Percentiles rank a stretch among this genome's conserved stretches.
Evolutionary conservation across 202 grass and related monocot species (phyloP).

Genomic region (Zoysia matrella): DNA sequence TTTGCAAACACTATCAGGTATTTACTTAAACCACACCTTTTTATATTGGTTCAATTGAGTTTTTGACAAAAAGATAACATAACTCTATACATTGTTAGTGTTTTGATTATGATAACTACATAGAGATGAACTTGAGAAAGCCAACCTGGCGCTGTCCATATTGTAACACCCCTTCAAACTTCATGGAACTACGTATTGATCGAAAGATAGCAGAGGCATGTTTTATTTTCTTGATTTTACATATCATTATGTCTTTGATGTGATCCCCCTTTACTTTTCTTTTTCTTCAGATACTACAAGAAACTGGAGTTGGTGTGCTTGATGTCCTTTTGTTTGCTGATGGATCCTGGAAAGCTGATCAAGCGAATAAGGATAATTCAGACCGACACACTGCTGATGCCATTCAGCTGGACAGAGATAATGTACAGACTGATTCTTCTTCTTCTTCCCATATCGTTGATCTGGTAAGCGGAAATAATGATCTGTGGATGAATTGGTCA

Average conservation of each 20-base stretch:
- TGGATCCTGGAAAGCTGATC: conserved; percentile 77
- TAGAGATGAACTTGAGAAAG: conserved; percentile 90
- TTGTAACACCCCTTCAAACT: conserved; percentile 79
- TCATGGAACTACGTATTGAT: conserved; percentile 73
- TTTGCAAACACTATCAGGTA: conserved; percentile 98
- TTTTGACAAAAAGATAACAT: conserved; percentile 32
- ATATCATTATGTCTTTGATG: conserved; percentile 21
- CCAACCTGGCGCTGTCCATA: conserved; percentile 87
- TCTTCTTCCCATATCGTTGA: conserved; percentile 59
- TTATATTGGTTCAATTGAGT: conserved; percentile 4
- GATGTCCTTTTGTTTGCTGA: conserved; percentile 71
- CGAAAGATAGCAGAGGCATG: conserved; percentile 85
- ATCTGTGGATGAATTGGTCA: conserved; percentile 36
- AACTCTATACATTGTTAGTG: conserved; percentile 48
- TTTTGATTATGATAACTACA: conserved; percentile 97
- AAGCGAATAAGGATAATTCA: conserved; percentile 56
- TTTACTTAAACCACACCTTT: conserved; percentile 30
- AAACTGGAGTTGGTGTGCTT: conserved; percentile 52
- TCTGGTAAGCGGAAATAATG: conserved; percentile 65
- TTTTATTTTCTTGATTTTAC: conserved; percentile 17
- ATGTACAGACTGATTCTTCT: conserved; percentile 39
- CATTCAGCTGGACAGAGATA: conserved; percentile 30
- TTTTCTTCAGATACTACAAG: conserved; percentile 70
- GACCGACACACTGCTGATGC: conserved; percentile 42
- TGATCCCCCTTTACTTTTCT: conserved; percentile 40